Evolutionary conservation across 441 rosid species (phyloP).

Genomic region (Pelargonium fulgidum): DNA sequence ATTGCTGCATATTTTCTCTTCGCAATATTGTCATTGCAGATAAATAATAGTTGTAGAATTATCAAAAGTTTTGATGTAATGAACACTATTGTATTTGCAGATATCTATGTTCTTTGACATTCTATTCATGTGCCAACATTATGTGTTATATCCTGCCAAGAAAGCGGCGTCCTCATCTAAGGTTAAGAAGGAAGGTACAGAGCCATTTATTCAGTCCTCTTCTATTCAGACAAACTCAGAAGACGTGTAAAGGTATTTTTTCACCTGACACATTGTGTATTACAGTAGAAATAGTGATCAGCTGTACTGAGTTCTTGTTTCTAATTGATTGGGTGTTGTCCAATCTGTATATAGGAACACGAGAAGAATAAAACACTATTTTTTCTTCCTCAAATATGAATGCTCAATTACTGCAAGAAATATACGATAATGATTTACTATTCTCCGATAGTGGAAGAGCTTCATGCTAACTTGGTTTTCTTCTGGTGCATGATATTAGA

Average conservation of each 20-base stretch:
- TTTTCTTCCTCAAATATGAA: too few relatives aligned
- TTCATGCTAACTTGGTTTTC: too few relatives aligned
- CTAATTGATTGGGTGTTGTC: background rate
- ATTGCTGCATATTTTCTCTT: too few relatives aligned
- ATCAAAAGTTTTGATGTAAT: background rate
- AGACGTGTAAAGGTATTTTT: slow-evolving; percentile 31
- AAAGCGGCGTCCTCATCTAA: slow-evolving; percentile 22
- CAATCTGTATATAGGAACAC: background rate
- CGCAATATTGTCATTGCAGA: too few relatives aligned
- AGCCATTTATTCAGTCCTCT: slow-evolving; percentile 43
- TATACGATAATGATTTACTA: too few relatives aligned
- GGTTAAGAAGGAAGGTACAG: slow-evolving; percentile 30
- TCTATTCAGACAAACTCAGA: slow-evolving; percentile 25
- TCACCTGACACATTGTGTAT: background rate
- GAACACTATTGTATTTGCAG: slow-evolving; percentile 33
- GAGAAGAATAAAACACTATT: background rate
- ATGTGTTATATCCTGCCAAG: slow-evolving; percentile 43
- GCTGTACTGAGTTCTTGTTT: background rate
- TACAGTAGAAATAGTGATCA: background rate
- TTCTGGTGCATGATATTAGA: too few relatives aligned
- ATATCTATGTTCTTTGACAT: slow-evolving; percentile 67
- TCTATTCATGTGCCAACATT: slow-evolving; percentile 66
- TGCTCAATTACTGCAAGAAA: too few relatives aligned
- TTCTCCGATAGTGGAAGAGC: too few relatives aligned
- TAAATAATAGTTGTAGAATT: too few relatives aligned